Evolutionary conservation across 805 yeast genomes (phyloP).

Genomic region (Candida michaelii): DNA sequence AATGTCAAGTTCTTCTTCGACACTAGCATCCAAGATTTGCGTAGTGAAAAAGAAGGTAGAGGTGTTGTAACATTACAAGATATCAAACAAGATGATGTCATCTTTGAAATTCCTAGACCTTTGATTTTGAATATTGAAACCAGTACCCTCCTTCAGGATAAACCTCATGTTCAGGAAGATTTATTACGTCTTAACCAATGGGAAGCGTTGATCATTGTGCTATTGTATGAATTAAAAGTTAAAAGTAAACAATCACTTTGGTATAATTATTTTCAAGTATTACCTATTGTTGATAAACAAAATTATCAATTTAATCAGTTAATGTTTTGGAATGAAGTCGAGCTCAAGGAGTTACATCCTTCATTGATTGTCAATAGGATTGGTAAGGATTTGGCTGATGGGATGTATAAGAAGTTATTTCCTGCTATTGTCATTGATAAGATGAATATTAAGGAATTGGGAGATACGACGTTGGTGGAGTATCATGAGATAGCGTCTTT

Average conservation of each 20-base stretch:
- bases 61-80: conserved; percentile 67
- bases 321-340: conserved; percentile 76
- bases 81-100: conserved; percentile 58
- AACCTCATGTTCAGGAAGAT: conserved; percentile 29
- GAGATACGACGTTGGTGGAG: conserved; percentile 44
- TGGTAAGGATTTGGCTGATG: conserved; percentile 67
- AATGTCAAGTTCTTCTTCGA: conserved; percentile 55
- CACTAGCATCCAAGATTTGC: conserved; percentile 58
- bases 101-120: conserved; percentile 68
- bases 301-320: conserved; percentile 54
- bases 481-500: conserved; percentile 75
- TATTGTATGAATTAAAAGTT: conserved; percentile 58
- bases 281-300: conserved; percentile 51
- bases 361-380: conserved; percentile 68
- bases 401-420: conserved; percentile 51
- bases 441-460: conserved; percentile 33
- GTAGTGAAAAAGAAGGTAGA: conserved; percentile 67
- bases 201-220: conserved; percentile 71
- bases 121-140: conserved; percentile 60
- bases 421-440: conserved; percentile 33
- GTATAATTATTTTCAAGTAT: conserved; percentile 66
- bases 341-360: conserved; percentile 59
- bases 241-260: conserved; percentile 54
- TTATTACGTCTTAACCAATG: conserved; percentile 58
- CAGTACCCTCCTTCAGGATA: conserved; percentile 41